Base-by-base conservation (phyloP, 805 yeast species). In the Kazachstania viticola region DNA sequence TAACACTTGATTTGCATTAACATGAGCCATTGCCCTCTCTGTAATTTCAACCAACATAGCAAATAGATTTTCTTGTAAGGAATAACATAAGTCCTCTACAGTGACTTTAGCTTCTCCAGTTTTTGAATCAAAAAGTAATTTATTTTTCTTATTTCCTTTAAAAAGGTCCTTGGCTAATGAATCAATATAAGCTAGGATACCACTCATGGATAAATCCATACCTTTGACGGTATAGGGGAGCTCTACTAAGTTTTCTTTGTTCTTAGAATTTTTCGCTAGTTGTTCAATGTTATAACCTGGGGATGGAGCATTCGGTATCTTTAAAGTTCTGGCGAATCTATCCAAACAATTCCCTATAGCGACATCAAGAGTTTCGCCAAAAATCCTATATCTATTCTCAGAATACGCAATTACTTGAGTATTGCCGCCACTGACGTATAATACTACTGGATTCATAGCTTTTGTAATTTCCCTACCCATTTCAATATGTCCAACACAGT, bases 391-490 rank as follows among this genome's bases (percentile, higher is more conserved):
- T 45, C 94, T 58, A 50, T 88, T 95, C 44, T 79, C 80, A 4
- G 95, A 81, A 55, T 91, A 91, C 2, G 98, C 98, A 54, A 91
- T 91, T 14, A 91, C 93, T 55, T 91, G 99, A 2, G 99, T 91
- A 56, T 91, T 91, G 32, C 99, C 99, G 12, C 99, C 99, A 55
- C 95, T 82, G 9, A 91, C 99, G 49, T 91, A 91, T 32, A 91
- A 63, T 8, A 91, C 98, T 30, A 91, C 97, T 0, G 98, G 99
- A 49, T 91, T 88, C n/a, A 66, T 68, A 0, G 97, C 97, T n/a
- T 91, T 93, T 0, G 99, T 91, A 50, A 91, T 88, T 50, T 88
- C 97, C 38, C 99, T 65, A 9, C 99, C 99, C 99, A 91, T 91
- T 54, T 91, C 99, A 39, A 91, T 91, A 56, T 91, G 99, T 1